These are phyloP conservation scores for Nicotiana benthamiana DNA, from an alignment of 257 asterid species.

Conservation along the genomic window DNA sequence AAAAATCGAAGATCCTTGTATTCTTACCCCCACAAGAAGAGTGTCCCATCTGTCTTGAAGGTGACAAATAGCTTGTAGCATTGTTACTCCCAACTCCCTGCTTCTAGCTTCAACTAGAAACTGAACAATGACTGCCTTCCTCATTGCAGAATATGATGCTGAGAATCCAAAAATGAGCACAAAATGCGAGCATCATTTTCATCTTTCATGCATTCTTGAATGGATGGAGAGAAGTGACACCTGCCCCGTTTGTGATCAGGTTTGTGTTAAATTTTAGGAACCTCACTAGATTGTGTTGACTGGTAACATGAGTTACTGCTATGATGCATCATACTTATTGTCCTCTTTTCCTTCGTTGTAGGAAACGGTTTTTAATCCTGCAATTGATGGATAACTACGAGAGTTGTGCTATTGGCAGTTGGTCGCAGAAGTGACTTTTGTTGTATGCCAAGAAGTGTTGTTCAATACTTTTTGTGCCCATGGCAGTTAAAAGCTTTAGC, in stretches of 20 bases:
- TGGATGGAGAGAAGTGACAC: constrained; percentile 97
- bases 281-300: background rate
- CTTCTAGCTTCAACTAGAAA: background rate
- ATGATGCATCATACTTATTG: constrained; percentile 5
- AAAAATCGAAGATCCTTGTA: constrained; percentile 38
- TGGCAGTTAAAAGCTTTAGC: constrained; percentile 15
- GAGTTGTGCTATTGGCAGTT: constrained; percentile 7
- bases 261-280: constrained; percentile 2
- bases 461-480: constrained; percentile 1
- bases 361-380: constrained; percentile 65
- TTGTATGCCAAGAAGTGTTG: background rate
- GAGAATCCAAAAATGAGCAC: constrained; percentile 85
- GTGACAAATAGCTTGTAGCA: constrained; percentile 21
- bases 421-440: background rate
- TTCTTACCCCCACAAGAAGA: constrained; percentile 44
- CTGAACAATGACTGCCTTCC: background rate
- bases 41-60: constrained; percentile 97
- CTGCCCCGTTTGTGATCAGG: constrained; percentile 91
- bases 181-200: constrained; percentile 88
- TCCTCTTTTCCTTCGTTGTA: constrained; percentile 27
- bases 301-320: background rate
- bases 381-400: constrained; percentile 29
- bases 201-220: constrained; percentile 85
- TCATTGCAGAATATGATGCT: constrained; percentile 62
- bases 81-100: background rate